Conservation (phyloP, 148 eudicot species). For the Vaccinium corymbosum region DNA sequence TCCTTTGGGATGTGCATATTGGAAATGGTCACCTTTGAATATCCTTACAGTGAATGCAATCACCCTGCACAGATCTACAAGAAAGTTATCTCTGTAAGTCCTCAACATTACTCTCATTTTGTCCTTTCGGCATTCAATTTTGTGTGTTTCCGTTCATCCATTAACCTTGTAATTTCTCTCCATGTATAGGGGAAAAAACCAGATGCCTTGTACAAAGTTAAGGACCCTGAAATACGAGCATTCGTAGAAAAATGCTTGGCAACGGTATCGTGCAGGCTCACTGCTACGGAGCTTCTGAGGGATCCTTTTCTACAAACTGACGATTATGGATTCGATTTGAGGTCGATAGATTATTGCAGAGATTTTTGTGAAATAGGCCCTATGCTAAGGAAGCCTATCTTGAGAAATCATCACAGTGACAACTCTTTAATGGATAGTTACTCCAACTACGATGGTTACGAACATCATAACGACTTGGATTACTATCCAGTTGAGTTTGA, state of each 20-base stretch:
- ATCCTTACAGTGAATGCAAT: slow-evolving; percentile 51
- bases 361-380: slow-evolving; percentile 33
- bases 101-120: background rate
- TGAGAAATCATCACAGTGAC: slow-evolving; percentile 18
- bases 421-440: slow-evolving; percentile 28
- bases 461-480: slow-evolving; percentile 34
- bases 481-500: slow-evolving; percentile 34
- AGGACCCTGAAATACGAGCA: slow-evolving; percentile 44
- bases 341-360: slow-evolving; percentile 26
- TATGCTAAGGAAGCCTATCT: slow-evolving; percentile 29
- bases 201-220: slow-evolving; percentile 46
- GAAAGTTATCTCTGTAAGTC: slow-evolving; percentile 48
- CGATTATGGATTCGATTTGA: slow-evolving; percentile 26
- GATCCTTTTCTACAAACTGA: slow-evolving; percentile 59
- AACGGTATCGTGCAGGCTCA: slow-evolving; percentile 40
- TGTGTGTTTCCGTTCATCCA: background rate
- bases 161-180: background rate
- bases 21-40: slow-evolving; percentile 53
- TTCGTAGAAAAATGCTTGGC: slow-evolving; percentile 68
- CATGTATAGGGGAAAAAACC: slow-evolving; percentile 47
- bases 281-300: slow-evolving; percentile 48
- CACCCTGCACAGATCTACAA: slow-evolving; percentile 53
- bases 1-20: slow-evolving; percentile 51
- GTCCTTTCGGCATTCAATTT: background rate
- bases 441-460: slow-evolving; percentile 36